phyloP scores from a whole-genome alignment of 352 stramenopile genomes.

The Globisporangium paroecandrum region DNA sequence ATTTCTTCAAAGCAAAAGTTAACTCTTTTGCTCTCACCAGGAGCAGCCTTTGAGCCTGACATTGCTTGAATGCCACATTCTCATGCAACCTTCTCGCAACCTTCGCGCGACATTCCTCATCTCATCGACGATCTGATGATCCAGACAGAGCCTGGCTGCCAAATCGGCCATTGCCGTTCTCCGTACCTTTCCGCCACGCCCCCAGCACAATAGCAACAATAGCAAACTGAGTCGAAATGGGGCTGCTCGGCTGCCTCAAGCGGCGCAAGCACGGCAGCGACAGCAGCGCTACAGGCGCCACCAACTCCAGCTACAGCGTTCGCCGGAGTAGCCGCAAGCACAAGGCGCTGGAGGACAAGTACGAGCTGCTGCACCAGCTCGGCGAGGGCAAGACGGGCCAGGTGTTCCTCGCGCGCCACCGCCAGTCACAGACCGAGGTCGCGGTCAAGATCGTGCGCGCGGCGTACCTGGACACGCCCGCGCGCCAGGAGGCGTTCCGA shows the following conservation, averaged over 20 bases:
- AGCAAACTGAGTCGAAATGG: not conserved
- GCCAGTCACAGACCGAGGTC: constrained; percentile 35
- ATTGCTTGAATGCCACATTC: not conserved
- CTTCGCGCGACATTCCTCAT: not conserved
- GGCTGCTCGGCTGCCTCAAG: constrained; percentile 33
- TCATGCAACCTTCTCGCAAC: not conserved
- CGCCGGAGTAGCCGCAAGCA: constrained; percentile 25
- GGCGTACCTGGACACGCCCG: constrained; percentile 69
- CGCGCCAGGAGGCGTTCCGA: constrained; percentile 60
- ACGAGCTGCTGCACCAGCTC: constrained; percentile 67
- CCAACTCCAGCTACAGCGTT: constrained; percentile 13
- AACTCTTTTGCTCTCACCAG: no score
- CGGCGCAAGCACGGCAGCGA: constrained; percentile 6
- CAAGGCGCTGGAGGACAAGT: constrained; percentile 48
- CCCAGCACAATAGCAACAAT: not conserved
- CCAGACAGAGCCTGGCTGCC: not conserved
- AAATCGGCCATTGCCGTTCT: not conserved
- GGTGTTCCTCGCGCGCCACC: constrained; percentile 56
- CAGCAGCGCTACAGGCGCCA: constrained; percentile 7
- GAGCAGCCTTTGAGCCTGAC: no score
- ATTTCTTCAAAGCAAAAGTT: no score
- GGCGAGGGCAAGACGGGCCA: constrained; percentile 77
- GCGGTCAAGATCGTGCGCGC: constrained; percentile 66
- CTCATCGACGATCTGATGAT: not conserved
- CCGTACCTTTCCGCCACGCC: not conserved